A percentile compares a stretch with the other conserved stretches of the same genome.
Conservation (phyloP, 371 early-diverging fungal species). For the Gilbertella persicaria region DNA sequence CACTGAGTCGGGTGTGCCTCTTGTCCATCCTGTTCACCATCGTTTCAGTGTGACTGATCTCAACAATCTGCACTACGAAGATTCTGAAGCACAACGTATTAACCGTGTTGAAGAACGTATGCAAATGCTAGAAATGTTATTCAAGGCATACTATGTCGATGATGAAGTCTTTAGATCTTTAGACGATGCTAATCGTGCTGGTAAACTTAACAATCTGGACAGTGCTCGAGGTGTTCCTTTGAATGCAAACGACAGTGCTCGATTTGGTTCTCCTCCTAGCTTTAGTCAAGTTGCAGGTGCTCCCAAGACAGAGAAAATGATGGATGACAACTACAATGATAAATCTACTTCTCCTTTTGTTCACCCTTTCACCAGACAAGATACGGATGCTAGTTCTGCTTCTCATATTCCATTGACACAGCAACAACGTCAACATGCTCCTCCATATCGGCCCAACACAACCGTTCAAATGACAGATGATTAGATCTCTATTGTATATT, state of each 20-base stretch:
- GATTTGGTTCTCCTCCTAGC: background rate
- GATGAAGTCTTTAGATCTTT: conserved; percentile 48
- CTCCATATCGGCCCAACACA: conserved; percentile 22
- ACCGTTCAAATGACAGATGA: conserved; percentile 23
- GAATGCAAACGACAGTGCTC: background rate
- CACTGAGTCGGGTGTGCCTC: conserved; percentile 42
- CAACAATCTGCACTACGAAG: conserved; percentile 27
- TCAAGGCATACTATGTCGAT: conserved; percentile 42
- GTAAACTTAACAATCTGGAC: background rate
- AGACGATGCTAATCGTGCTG: conserved; percentile 20
- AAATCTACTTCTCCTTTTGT: background rate
- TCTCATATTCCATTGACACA: conserved; percentile 21
- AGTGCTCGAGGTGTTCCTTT: background rate
- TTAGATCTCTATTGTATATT: no score
- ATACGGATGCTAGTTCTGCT: conserved; percentile 19
- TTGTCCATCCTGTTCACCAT: conserved; percentile 49
- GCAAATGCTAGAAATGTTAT: conserved; percentile 34
- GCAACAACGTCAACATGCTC: conserved; percentile 14
- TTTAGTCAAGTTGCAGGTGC: background rate
- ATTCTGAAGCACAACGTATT: conserved; percentile 33
- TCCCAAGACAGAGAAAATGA: conserved; percentile 20
- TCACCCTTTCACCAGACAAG: conserved; percentile 14
- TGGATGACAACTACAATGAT: background rate
- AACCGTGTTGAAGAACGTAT: conserved; percentile 38
- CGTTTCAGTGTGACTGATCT: conserved; percentile 42